These are phyloP conservation scores for Fraxinus anomala DNA, from an alignment of 257 asterid species.

Conservation along the genomic window DNA sequence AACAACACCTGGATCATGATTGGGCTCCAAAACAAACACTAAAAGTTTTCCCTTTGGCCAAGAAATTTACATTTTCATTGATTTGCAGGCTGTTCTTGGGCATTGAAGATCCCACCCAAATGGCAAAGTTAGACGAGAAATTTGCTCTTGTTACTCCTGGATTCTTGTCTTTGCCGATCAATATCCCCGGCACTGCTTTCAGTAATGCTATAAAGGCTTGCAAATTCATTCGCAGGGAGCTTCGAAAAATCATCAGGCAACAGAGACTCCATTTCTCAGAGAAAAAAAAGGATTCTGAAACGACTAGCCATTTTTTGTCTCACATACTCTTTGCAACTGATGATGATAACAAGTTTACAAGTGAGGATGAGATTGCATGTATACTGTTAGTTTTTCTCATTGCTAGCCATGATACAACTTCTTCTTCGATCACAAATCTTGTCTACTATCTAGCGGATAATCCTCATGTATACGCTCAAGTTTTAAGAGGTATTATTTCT, in stretches of 20 bases:
- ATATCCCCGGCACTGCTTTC: slow-evolving; percentile 1
- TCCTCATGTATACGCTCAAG: neutral
- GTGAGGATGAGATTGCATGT: neutral
- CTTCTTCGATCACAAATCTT: neutral
- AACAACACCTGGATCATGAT: neutral
- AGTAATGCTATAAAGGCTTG: slow-evolving; percentile 1
- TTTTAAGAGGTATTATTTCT: neutral
- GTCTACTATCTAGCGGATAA: neutral
- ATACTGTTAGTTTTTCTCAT: neutral
- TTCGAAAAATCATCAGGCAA: slow-evolving; percentile 1
- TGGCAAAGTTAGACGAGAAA: neutral
- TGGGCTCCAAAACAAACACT: slow-evolving; percentile 6
- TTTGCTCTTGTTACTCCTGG: neutral
- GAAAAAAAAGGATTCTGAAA: neutral
- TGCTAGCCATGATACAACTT: neutral
- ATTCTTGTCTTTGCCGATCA: neutral
- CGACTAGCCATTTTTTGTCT: neutral
- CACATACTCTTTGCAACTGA: neutral
- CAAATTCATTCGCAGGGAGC: neutral
- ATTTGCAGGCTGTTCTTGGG: slow-evolving; percentile 3
- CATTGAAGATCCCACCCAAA: slow-evolving; percentile 1
- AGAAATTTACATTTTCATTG: neutral
- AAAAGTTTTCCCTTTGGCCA: neutral
- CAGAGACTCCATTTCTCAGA: neutral
- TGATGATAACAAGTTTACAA: neutral